Evolutionary conservation across 2,329 filamentous ascomycete species (phyloP).

Genomic region (Alternaria panax): DNA sequence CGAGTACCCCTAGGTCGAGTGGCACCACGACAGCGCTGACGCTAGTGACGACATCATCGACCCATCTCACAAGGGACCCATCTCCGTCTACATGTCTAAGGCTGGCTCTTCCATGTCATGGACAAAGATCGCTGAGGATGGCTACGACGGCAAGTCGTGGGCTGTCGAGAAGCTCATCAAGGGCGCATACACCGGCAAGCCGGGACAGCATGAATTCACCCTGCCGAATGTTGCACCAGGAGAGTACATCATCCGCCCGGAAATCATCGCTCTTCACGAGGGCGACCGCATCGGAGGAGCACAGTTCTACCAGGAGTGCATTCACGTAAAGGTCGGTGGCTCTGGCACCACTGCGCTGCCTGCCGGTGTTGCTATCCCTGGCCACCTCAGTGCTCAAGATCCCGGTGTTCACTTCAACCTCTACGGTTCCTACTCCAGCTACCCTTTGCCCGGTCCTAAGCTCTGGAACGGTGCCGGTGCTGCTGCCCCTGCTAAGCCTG

Average conservation of each 20-base stretch:
- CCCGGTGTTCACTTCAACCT: slow-evolving; percentile 54
- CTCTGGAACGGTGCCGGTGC: slow-evolving; percentile 44
- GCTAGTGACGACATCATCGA: slow-evolving; percentile 61
- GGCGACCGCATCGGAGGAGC: slow-evolving; percentile 47
- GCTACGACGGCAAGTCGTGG: slow-evolving; percentile 47
- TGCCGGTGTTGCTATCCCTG: slow-evolving; percentile 57
- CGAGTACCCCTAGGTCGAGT: slow-evolving; percentile 48
- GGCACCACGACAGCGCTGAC: slow-evolving; percentile 59
- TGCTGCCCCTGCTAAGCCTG: slow-evolving; percentile 18
- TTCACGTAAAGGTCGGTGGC: slow-evolving; percentile 51
- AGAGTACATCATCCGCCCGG: slow-evolving; percentile 54
- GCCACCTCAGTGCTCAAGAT: slow-evolving; percentile 50
- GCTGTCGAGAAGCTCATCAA: slow-evolving; percentile 50
- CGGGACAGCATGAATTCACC: slow-evolving; percentile 52
- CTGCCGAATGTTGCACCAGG: slow-evolving; percentile 52
- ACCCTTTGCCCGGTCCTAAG: slow-evolving; percentile 46
- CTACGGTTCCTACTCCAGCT: slow-evolving; percentile 47
- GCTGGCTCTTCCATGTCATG: slow-evolving; percentile 55
- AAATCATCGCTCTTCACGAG: slow-evolving; percentile 57
- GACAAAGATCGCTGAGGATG: slow-evolving; percentile 56
- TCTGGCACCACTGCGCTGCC: slow-evolving; percentile 44
- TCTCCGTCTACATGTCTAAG: slow-evolving; percentile 61
- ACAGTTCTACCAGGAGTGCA: slow-evolving; percentile 56
- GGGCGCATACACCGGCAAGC: slow-evolving; percentile 39
- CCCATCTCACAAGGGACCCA: slow-evolving; percentile 59